Evolutionary conservation across 2,329 filamentous ascomycete genomes (phyloP).

Genomic region (Teratosphaeria pseudoeucalypti): DNA sequence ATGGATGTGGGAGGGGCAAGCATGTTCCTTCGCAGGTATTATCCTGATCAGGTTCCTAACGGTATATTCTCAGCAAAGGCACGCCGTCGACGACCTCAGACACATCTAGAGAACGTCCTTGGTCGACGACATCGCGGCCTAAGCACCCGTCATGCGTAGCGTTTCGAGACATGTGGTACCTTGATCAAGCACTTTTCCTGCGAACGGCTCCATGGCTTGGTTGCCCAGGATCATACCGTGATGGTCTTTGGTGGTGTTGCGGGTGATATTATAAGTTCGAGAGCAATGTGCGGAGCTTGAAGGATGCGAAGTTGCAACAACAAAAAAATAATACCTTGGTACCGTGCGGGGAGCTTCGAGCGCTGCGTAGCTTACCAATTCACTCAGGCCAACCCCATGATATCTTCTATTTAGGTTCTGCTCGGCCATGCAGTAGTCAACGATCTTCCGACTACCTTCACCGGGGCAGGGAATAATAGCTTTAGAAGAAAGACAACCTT

Average conservation of each 20-base stretch:
- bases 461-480: background rate
- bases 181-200: constrained; percentile 10
- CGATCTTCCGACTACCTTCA: background rate
- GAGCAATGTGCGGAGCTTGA: background rate
- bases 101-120: background rate
- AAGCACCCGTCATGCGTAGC: constrained; percentile 34
- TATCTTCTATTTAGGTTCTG: background rate
- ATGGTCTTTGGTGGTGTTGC: background rate
- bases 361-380: background rate
- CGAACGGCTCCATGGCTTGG: background rate
- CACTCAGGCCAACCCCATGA: background rate
- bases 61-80: constrained; percentile 63
- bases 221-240: background rate
- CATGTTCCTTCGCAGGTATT: constrained; percentile 84
- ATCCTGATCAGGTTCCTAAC: constrained; percentile 74
- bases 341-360: background rate
- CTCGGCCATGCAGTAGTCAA: background rate
- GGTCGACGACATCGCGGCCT: constrained; percentile 10
- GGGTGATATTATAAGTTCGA: background rate
- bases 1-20: constrained; percentile 48
- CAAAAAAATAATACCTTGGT: background rate
- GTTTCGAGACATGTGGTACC: constrained; percentile 27
- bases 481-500: background rate
- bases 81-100: background rate
- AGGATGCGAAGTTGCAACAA: background rate